Evolutionary conservation across 2,329 filamentous ascomycete species (phyloP).

Genomic region (Trichoderma sp.): DNA sequence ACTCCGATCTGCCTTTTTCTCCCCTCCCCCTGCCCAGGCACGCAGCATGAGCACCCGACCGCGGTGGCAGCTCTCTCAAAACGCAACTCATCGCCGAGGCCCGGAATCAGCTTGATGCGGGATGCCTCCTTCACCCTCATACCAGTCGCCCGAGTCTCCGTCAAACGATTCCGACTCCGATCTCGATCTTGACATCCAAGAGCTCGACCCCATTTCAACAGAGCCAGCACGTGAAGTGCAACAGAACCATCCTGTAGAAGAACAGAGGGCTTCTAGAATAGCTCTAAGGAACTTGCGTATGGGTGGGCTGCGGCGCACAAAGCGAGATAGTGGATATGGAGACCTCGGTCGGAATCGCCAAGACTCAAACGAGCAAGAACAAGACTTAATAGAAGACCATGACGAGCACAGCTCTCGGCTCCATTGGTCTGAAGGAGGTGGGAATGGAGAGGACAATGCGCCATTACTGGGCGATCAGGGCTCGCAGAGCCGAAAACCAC

Average conservation of each 20-base stretch:
- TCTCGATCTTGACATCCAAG: slow-evolving; percentile 71
- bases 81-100: slow-evolving; percentile 10
- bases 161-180: slow-evolving; percentile 70
- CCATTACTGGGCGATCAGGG: slow-evolving; percentile 59
- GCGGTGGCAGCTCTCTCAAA: slow-evolving; percentile 22
- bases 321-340: slow-evolving; percentile 56
- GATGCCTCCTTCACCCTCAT: slow-evolving; percentile 55
- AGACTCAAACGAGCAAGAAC: slow-evolving; percentile 62
- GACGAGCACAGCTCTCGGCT: slow-evolving; percentile 50
- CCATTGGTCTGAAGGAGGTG: slow-evolving; percentile 59
- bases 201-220: slow-evolving; percentile 66
- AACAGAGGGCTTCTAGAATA: slow-evolving; percentile 57
- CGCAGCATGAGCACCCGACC: slow-evolving; percentile 25
- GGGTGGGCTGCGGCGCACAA: slow-evolving; percentile 58
- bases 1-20: neutral
- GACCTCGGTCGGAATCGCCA: slow-evolving; percentile 57
- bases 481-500: slow-evolving; percentile 29
- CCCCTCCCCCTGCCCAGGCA: neutral
- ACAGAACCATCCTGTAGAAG: slow-evolving; percentile 30
- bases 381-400: slow-evolving; percentile 63
- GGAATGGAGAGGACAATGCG: slow-evolving; percentile 64
- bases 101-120: slow-evolving; percentile 35
- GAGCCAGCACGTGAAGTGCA: slow-evolving; percentile 33
- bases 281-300: slow-evolving; percentile 69
- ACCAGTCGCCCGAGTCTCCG: slow-evolving; percentile 63